Conservation (phyloP, 108 stramenopile genomes). For the Cyclotella sp. region DNA sequence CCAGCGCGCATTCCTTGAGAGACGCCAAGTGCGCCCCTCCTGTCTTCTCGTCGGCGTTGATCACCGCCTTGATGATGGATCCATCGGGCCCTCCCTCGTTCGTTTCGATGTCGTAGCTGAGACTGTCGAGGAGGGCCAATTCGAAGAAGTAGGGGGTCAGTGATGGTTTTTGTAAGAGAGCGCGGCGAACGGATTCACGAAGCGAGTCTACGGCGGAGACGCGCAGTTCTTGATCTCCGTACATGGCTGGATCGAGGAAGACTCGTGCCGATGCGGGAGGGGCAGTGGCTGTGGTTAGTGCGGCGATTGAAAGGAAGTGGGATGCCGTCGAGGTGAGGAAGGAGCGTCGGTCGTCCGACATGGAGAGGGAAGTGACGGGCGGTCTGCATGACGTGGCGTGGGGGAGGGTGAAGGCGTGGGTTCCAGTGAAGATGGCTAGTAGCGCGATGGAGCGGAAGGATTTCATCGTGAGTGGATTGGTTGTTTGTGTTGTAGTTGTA, state of each 20-base stretch:
- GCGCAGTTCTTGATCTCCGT: conserved; percentile 89
- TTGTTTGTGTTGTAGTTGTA: too few species aligned
- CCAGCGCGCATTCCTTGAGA: conserved; percentile 60
- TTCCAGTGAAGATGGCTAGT: conserved; percentile 1
- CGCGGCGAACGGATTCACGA: conserved; percentile 73
- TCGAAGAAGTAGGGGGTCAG: conserved; percentile 80
- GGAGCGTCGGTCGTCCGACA: conserved; percentile 45
- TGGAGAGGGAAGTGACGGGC: conserved; percentile 33
- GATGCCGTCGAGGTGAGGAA: conserved; percentile 45
- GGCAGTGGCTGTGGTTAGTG: conserved; percentile 16
- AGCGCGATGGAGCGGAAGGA: conserved; percentile 6
- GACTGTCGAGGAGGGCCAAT: conserved; percentile 73
- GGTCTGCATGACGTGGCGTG: neutral
- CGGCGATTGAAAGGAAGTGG: conserved; percentile 18
- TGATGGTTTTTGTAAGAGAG: conserved; percentile 77
- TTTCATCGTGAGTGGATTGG: neutral
- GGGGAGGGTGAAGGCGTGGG: conserved; percentile 8
- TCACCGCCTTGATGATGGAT: conserved; percentile 63
- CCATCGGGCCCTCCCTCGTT: conserved; percentile 82
- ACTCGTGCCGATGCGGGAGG: conserved; percentile 72
- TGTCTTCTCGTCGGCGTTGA: conserved; percentile 53
- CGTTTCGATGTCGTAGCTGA: conserved; percentile 67
- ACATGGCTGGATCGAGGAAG: conserved; percentile 91
- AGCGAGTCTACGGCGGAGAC: conserved; percentile 84
- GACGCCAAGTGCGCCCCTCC: conserved; percentile 49